Evolutionary conservation across 768 basidiomycete species (phyloP).

Genomic region (Psilocybe azurescens): DNA sequence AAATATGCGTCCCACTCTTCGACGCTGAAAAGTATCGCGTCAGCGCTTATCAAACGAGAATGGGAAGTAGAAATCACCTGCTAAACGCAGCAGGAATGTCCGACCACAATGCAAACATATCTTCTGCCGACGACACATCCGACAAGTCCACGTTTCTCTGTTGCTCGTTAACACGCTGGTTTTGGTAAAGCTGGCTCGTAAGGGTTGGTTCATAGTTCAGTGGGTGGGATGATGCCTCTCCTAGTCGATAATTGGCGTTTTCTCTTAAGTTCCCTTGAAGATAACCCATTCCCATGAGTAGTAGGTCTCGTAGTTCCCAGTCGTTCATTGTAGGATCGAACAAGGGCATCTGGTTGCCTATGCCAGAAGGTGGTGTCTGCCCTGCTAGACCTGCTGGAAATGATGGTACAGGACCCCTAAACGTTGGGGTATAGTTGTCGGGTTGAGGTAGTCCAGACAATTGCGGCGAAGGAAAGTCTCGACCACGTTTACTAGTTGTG

Average conservation of each 20-base stretch:
- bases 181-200: neutral
- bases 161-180: neutral
- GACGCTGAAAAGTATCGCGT: neutral
- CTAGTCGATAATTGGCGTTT: neutral
- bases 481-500: neutral
- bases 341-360: neutral
- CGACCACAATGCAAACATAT: conserved; percentile 61
- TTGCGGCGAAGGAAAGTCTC: neutral
- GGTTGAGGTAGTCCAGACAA: neutral
- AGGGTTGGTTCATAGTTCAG: neutral
- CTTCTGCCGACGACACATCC: conserved; percentile 32
- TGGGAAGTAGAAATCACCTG: conserved; percentile 38
- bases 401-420: neutral
- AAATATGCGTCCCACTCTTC: conserved; percentile 27
- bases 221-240: neutral
- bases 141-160: neutral
- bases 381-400: neutral
- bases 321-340: neutral
- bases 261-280: neutral
- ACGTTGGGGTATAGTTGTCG: neutral
- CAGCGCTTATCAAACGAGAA: neutral
- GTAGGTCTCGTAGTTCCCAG: neutral
- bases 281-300: neutral
- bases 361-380: neutral
- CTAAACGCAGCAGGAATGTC: conserved; percentile 55